Evolutionary conservation across 768 basidiomycete species (phyloP), one percentile per base, ranked within the genome.

Genomic region (Cyathus striatus): DNA sequence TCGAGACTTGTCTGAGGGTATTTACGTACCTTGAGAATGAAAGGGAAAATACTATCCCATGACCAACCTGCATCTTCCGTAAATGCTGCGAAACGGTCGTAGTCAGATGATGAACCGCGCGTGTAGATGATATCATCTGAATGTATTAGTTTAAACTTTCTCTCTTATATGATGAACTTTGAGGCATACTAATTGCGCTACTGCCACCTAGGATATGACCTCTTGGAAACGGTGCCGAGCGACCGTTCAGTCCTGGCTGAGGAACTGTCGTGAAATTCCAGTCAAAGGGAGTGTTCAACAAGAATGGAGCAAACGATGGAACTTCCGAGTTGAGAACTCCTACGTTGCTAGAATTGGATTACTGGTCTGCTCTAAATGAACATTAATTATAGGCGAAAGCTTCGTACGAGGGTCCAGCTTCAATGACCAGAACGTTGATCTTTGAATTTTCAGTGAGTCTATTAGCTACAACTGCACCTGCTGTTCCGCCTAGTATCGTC

Each of bases 261-360:
- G 59, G 42, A 13, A 47, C 52, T 6, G 61, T 61, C 6, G 62
- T 63, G 26, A 52, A 62, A 34, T 63, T 63, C 59, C 59, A 62
- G 38, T 62, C 55, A 34, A 40, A 58, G 23, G 41, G 41, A 2
- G 54, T 50, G 16, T 45, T 35, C 7, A 20, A 10, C n/a, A 37
- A 20, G 10, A 12, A n/a, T 14, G 49, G 38, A 13, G 44, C 40
- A 23, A 51, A 47, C 20, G 53, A 45, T 2, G 54, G 54, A 3
- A 49, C 40, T 39, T 47, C 24, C 12, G 47, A 26, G 5, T 25
- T 42, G 3, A 50, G 24, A 25, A 49, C 49, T 23, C 45, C 52
- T 21, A 44, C 52, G 24, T 55, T 45, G 7, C 49, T 55, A 37
- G 12, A 14, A 16, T 13, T 17, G 18, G 30, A 16, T 3, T 13